Conservation (phyloP, 192 early-diverging fungal genomes). For the Entophlyctis helioformis region DNA sequence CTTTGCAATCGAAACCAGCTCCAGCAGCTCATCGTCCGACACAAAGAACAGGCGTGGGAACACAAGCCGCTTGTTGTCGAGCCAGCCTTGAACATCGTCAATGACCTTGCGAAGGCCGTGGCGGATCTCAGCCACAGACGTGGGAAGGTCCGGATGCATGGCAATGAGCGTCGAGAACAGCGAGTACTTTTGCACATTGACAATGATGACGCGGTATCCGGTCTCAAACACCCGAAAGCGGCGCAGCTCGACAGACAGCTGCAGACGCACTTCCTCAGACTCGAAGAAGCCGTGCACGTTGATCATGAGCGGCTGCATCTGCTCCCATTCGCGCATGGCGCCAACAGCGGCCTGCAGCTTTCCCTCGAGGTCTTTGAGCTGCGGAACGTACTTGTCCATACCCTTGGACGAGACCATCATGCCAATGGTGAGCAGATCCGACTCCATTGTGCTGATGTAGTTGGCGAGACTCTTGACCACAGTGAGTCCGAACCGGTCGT, state of each 20-base stretch:
- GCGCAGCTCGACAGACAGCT: constrained; percentile 2
- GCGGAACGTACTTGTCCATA: constrained; percentile 1
- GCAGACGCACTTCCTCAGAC: constrained; percentile 5
- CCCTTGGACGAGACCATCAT: neutral
- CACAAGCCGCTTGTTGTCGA: constrained; percentile 9
- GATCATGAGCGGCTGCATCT: constrained; percentile 9
- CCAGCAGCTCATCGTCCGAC: constrained; percentile 8
- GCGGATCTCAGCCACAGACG: constrained; percentile 2
- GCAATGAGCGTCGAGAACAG: constrained; percentile 1
- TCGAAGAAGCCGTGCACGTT: constrained; percentile 6
- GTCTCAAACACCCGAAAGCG: constrained; percentile 6
- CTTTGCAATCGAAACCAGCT: constrained; percentile 2
- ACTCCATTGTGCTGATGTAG: constrained; percentile 5
- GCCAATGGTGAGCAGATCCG: constrained; percentile 2
- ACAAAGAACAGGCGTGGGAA: constrained; percentile 14
- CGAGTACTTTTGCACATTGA: constrained; percentile 1
- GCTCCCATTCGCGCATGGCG: constrained; percentile 9
- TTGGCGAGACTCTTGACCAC: neutral
- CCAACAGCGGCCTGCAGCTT: neutral
- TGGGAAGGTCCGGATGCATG: neutral
- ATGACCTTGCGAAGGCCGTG: constrained; percentile 3
- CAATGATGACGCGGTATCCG: constrained; percentile 2
- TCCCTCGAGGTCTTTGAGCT: neutral
- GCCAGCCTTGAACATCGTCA: constrained; percentile 14
- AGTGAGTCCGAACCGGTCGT: neutral